A percentile compares a stretch with the other conserved stretches of the same genome.
Evolutionary conservation across 139 green algal genomes (phyloP).

Genomic region (Picochlorum sp.): DNA sequence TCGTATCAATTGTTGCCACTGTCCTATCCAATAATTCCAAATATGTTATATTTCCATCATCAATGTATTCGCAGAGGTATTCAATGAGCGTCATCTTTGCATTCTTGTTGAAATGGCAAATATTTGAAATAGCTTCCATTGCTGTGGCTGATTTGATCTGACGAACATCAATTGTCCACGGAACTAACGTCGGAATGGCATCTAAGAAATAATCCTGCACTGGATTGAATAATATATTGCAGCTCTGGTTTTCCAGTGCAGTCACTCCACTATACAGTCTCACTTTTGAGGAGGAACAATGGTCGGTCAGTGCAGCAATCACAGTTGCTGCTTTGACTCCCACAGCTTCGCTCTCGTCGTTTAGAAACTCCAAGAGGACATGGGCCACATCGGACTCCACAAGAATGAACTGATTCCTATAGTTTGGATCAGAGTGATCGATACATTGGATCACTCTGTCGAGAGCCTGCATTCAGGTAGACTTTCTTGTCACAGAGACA

Average conservation of each 20-base stretch:
- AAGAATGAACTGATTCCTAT: constrained; percentile 12
- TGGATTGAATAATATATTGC: constrained; percentile 20
- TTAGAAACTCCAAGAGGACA: constrained; percentile 14
- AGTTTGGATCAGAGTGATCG: constrained; percentile 9
- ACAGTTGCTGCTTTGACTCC: constrained; percentile 6
- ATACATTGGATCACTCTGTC: constrained; percentile 7
- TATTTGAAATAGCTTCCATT: constrained; percentile 2
- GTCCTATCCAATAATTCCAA: not conserved
- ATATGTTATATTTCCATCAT: constrained; percentile 2
- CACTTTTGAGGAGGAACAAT: constrained; percentile 9
- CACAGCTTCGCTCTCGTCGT: constrained; percentile 12
- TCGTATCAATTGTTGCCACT: too few species aligned
- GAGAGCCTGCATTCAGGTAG: constrained; percentile 8
- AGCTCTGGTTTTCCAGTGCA: constrained; percentile 5
- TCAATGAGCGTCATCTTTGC: constrained; percentile 20
- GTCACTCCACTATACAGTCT: constrained; percentile 7
- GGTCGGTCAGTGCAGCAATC: constrained; percentile 12
- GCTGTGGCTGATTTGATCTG: constrained; percentile 9
- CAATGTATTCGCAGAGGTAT: constrained; percentile 8
- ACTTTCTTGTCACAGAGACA: too few species aligned
- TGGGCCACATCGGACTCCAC: constrained; percentile 14
- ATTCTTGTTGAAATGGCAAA: constrained; percentile 8
- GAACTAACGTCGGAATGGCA: constrained; percentile 13
- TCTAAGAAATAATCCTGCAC: constrained; percentile 17
- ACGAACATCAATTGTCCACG: not conserved